Percentiles rank a stretch among this genome's conserved stretches.
Evolutionary conservation across 768 basidiomycete species (phyloP).

Genomic region (Suillus plorans): DNA sequence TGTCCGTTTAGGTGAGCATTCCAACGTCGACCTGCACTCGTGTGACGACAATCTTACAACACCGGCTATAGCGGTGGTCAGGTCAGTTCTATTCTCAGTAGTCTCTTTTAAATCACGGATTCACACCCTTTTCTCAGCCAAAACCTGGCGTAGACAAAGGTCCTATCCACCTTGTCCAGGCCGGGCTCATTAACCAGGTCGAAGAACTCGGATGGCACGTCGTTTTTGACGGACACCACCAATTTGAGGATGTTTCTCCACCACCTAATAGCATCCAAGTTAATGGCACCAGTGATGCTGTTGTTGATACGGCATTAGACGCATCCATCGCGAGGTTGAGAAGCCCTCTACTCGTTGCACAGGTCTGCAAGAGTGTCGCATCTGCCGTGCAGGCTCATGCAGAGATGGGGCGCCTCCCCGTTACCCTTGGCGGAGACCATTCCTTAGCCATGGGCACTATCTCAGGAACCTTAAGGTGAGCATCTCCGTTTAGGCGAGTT

Average conservation of each 20-base stretch:
- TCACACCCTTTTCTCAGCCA: constrained; percentile 44
- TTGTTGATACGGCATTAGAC: constrained; percentile 11
- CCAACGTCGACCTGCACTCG: neutral
- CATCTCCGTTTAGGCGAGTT: neutral
- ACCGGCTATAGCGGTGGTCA: constrained; percentile 28
- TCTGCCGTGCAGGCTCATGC: constrained; percentile 72
- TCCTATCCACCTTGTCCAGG: constrained; percentile 86
- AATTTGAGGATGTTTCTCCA: constrained; percentile 80
- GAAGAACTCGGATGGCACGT: constrained; percentile 84
- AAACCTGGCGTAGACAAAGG: constrained; percentile 82
- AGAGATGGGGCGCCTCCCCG: constrained; percentile 75
- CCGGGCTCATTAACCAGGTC: constrained; percentile 80
- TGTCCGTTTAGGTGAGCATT: constrained; percentile 88
- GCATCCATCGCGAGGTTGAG: constrained; percentile 87
- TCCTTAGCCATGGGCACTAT: constrained; percentile 95
- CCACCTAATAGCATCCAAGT: neutral
- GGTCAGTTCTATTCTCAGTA: constrained; percentile 19
- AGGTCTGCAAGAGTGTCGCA: constrained; percentile 80
- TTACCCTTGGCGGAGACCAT: constrained; percentile 96
- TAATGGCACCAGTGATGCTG: neutral
- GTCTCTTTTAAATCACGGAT: constrained; percentile 6
- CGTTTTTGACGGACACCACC: constrained; percentile 85
- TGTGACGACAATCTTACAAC: constrained; percentile 7
- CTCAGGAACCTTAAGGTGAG: constrained; percentile 79
- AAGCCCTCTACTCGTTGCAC: constrained; percentile 85